Evolutionary conservation across 257 asterid genomes (phyloP), one percentile per base, ranked within the genome.

Genomic region (Verbena officinalis): DNA sequence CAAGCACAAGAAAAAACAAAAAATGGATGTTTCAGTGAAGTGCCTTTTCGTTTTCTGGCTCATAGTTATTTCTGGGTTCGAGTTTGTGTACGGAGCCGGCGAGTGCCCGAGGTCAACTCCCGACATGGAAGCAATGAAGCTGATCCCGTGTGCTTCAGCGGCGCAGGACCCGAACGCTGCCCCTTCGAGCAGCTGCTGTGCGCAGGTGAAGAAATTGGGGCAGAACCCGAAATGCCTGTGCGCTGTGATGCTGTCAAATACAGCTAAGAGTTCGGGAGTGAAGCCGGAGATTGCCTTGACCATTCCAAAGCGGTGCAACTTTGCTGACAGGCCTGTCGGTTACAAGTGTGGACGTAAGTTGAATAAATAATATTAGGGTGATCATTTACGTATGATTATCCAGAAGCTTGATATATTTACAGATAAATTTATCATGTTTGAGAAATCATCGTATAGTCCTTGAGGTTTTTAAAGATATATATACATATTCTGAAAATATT

Each of bases 251-350:
- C 85, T 87, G 5, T 90, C 96, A 1, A 62, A 84, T 9, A 77
- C 75, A 27, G 97, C 90, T 14, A 90, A 85, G 74, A 73, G 2
- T 21, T 73, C 89, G 0, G 85, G 92, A 0, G 78, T 80, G 8
- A 78, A 88, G 5, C 84, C 87, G 6, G 79, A 79, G 49, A 51
- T 83, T 7, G 88, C 98, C 19, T 14, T 90, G 1, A 76, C 89
- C 31, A 86, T 86, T 22, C 91, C 95, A 59, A 84, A 86, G 40
- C 81, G 97, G 6, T 91, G 93, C 76, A 80, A 88, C 77, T 54
- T 88, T 16, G 81, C 72, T 38, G 77, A 84, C 57, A 88, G 96
- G 74, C 96, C 93, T 0, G 48, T 88, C 0, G 96, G 97, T 27
- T 83, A 76, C 78, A 88, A 91, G 67, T 91, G 96, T 73, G 97